Base-by-base conservation (phyloP, 1,139 yeast genomes). In the Meyerozyma athensensis region DNA sequence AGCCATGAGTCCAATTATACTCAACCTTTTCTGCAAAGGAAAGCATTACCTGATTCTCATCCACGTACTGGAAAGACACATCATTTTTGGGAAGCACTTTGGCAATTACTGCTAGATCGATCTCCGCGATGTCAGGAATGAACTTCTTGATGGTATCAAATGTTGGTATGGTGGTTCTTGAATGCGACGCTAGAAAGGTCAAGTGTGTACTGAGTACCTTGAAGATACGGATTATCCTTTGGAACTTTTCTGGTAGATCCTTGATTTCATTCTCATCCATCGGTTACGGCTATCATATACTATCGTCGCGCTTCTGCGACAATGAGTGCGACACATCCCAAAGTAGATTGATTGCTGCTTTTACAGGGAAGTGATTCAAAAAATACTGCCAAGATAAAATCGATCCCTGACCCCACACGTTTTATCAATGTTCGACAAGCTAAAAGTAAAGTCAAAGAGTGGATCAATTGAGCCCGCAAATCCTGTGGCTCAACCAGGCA, bases 71-170 rank as follows among this genome's bases (percentile, higher is more conserved):
- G 40, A 54, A 69, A 48, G 81, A 79, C 3, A 79, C 63, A 14
- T 85, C 76, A 35, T 82, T 90, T 17, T 72, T 63, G 0, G 96
- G 95, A 9, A 85, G 55, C 3, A 90, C 53, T n/a, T 62, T 71
- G 36, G 71, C 74, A 32, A 89, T 70, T 39, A 70, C 67, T 1
- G 95, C 86, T 32, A 85, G 68, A 53, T 86, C 95, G 13, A 55
- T 43, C 6, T 46, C 44, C 2, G 61, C 47, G n/a, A 69, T 58
- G 14, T 54, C 55, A 4, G 49, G 47, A 37, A 61, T 56, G 16
- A 68, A 52, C 38, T 61, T 63, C 32, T 58, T 58, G 30, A 69
- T 49, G 20, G 65, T 54, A 2, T 61, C 63, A 28, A 56, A 53
- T 0, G 72, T 59, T 1, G 75, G 74, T n/a, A 68, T 56, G 0